Evolutionary conservation across 2,329 filamentous ascomycete genomes (phyloP), one percentile per base, ranked within the genome.

Genomic region (Fusarium fracticaudum): DNA sequence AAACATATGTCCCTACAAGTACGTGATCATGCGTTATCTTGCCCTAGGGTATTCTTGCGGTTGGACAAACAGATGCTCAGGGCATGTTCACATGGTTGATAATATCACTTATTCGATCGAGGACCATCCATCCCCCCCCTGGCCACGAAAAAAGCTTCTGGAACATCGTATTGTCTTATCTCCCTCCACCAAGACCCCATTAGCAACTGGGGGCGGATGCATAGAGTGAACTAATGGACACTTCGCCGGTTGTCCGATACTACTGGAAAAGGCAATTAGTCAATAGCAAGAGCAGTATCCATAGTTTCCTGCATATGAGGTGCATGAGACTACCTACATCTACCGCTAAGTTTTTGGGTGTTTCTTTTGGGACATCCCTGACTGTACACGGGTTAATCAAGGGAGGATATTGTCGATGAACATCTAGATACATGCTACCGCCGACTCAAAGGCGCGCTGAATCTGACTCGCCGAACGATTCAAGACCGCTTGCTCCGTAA

Each of bases 391-490:
- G 59, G 51, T 62, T 60, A 26, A 57, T 38, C 57, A 61, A 61
- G n/a, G 37, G 26, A 61, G 57, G 31, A 51, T 41, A 12, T 37
- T 41, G 47, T 44, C 31, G 11, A 58, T 26, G 66, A 72, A 51
- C 58, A 35, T 35, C 35, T 17, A 74, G 51, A 45, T 63, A 58
- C 45, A 48, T 48, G 26, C 55, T 61, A 65, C 68, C 31, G 41
- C 67, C 11, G 67, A 47, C 68, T 78, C 73, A 78, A 78, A 74
- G 59, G 63, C 77, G 75, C 76, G 76, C 76, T 77, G 59, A 58
- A 76, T 78, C 71, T 77, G 65, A 75, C 73, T 78, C 75, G 73
- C 76, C 71, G 63, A 60, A 69, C 64, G 55, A 68, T 64, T 55
- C 35, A 71, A 67, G 55, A 53, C 62, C 55, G 60, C 69, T 67